phyloP scores from a whole-genome alignment of 768 basidiomycete species.

The Auriculariales sp. region DNA sequence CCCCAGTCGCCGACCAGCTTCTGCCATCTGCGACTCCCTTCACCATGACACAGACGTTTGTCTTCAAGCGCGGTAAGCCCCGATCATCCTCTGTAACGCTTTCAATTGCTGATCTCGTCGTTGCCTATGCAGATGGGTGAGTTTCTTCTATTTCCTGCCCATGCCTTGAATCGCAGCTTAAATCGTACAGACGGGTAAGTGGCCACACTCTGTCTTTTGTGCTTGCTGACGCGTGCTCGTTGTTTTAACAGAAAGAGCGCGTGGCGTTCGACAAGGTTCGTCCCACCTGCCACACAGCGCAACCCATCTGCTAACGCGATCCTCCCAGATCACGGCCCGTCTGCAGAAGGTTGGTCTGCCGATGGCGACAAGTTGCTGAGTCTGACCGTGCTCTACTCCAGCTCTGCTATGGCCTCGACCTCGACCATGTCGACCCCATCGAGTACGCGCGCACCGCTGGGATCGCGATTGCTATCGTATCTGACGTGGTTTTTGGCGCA shows the following conservation, averaged over 20 bases:
- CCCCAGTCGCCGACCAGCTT: too few relatives aligned
- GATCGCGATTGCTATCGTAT: not conserved
- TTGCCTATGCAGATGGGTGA: constrained; percentile 1
- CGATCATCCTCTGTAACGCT: not conserved
- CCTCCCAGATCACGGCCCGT: constrained; percentile 62
- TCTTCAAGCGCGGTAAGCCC: constrained; percentile 42
- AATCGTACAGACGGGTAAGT: constrained; percentile 10
- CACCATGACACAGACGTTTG: too few relatives aligned
- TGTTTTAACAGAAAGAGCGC: constrained; percentile 65
- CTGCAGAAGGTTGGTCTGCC: constrained; percentile 38
- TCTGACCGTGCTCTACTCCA: constrained; percentile 11
- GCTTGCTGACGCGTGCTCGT: constrained; percentile 8
- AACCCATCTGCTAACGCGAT: constrained; percentile 6
- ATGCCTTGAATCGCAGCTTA: constrained; percentile 1
- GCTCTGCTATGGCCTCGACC: constrained; percentile 91
- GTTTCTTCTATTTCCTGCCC: constrained; percentile 5
- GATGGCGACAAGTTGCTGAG: not conserved
- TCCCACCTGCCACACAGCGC: constrained; percentile 6
- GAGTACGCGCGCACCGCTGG: constrained; percentile 69
- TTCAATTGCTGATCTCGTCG: constrained; percentile 3
- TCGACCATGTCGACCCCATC: constrained; percentile 82
- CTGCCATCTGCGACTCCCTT: too few relatives aligned
- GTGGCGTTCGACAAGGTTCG: constrained; percentile 86
- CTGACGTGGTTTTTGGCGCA: constrained; percentile 14
- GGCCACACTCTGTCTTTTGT: not conserved